These are phyloP conservation scores for Bacidia gigantensis DNA, from an alignment of 495 filamentous ascomycete species.

Conservation along the genomic window DNA sequence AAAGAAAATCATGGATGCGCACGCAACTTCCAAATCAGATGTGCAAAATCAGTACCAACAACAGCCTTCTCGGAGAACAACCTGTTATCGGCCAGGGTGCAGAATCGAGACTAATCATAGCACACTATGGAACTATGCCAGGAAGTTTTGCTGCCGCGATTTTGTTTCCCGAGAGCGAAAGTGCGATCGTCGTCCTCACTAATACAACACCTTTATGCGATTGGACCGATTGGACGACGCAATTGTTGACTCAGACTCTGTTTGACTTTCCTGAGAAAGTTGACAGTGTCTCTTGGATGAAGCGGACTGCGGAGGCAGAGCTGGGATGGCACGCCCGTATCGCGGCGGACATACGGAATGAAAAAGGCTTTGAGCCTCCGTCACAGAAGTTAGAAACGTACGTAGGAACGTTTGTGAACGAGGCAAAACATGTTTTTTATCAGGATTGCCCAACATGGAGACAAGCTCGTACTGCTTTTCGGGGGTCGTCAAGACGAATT, in stretches of 20 bases:
- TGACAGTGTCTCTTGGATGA: slow-evolving; percentile 5
- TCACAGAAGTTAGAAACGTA: not conserved
- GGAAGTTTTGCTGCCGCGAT: slow-evolving; percentile 12
- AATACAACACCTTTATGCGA: slow-evolving; percentile 19
- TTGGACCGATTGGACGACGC: slow-evolving; percentile 20
- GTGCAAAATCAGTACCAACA: slow-evolving; percentile 3
- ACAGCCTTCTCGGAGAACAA: not conserved
- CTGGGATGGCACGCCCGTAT: not conserved
- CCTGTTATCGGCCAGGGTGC: slow-evolving; percentile 13
- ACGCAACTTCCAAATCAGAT: slow-evolving; percentile 5
- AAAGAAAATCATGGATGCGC: slow-evolving; percentile 8
- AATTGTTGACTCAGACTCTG: slow-evolving; percentile 15
- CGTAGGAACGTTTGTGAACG: not conserved
- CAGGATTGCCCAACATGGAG: not conserved
- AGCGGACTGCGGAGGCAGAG: not conserved
- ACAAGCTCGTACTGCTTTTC: not conserved
- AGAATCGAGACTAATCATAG: slow-evolving; percentile 9
- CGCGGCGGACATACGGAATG: not conserved
- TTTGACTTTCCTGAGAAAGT: slow-evolving; percentile 9
- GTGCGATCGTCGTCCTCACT: slow-evolving; percentile 18
- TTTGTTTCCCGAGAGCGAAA: slow-evolving; percentile 19
- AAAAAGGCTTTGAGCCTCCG: not conserved
- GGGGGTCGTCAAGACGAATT: not conserved
- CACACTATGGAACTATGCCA: slow-evolving; percentile 19
- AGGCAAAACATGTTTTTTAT: not conserved